phyloP scores from a whole-genome alignment of 495 filamentous ascomycete species.

The Hypoxylon lienhwacheense region DNA sequence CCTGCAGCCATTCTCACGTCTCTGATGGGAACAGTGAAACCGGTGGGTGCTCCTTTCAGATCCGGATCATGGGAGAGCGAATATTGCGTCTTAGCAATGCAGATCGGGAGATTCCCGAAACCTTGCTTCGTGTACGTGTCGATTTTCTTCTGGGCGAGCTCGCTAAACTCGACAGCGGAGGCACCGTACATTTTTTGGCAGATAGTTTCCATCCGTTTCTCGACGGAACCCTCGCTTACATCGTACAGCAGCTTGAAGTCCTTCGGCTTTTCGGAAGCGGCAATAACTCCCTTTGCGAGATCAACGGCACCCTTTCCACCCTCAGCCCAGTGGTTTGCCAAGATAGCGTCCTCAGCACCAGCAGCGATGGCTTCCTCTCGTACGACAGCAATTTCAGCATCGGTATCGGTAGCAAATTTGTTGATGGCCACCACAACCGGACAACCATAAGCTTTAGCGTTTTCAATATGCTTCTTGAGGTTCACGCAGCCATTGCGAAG shows the following conservation, averaged over 20 bases:
- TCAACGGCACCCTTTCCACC: conserved; percentile 90
- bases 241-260: conserved; percentile 87
- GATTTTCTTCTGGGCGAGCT: conserved; percentile 92
- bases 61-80: conserved; percentile 91
- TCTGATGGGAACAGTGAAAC: conserved; percentile 92
- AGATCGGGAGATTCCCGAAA: conserved; percentile 89
- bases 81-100: conserved; percentile 98
- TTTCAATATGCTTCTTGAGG: conserved; percentile 88
- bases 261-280: conserved; percentile 80
- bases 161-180: conserved; percentile 85
- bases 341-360: conserved; percentile 89
- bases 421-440: conserved; percentile 98
- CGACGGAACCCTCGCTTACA: conserved; percentile 70
- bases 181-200: conserved; percentile 93
- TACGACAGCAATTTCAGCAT: conserved; percentile 86
- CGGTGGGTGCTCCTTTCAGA: conserved; percentile 93
- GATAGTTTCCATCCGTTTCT: conserved; percentile 90
- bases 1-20: conserved; percentile 94
- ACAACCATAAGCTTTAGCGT: conserved; percentile 84
- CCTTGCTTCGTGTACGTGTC: conserved; percentile 92
- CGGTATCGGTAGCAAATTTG: conserved; percentile 90
- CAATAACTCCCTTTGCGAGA: conserved; percentile 83
- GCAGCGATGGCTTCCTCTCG: conserved; percentile 89
- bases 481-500: conserved; percentile 90
- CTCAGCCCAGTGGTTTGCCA: conserved; percentile 96